Percentiles rank a stretch among this genome's conserved stretches.
Evolutionary conservation across 257 asterid species (phyloP).

Genomic region (Mentha longifolia): DNA sequence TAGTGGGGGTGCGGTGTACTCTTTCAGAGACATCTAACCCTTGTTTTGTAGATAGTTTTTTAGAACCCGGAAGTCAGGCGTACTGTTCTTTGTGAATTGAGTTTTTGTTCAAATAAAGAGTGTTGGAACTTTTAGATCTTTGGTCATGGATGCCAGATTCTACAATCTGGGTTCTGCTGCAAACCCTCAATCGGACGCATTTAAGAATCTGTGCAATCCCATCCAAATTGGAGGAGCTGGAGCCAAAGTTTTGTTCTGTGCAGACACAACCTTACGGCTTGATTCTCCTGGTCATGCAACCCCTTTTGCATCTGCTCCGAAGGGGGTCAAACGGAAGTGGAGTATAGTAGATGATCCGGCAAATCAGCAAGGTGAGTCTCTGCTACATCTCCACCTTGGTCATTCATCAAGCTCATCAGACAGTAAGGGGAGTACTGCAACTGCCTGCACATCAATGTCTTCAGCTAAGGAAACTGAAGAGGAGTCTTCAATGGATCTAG

Average conservation of each 20-base stretch:
- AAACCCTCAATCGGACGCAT: slow-evolving; percentile 61
- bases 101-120: slow-evolving; percentile 51
- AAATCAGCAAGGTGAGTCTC: slow-evolving; percentile 47
- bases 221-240: slow-evolving; percentile 53
- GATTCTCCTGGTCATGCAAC: slow-evolving; percentile 58
- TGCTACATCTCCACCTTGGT: slow-evolving; percentile 71
- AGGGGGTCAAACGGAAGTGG: slow-evolving; percentile 85
- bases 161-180: slow-evolving; percentile 67
- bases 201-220: slow-evolving; percentile 67
- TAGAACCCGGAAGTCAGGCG: slow-evolving; percentile 82
- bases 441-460: slow-evolving; percentile 81
- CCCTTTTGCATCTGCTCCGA: slow-evolving; percentile 45
- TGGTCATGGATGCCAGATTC: slow-evolving; percentile 82
- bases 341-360: slow-evolving; percentile 43
- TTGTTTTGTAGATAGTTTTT: slow-evolving; percentile 50
- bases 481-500: slow-evolving; percentile 88
- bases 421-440: slow-evolving; percentile 92
- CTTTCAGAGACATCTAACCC: slow-evolving; percentile 69
- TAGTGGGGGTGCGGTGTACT: slow-evolving; percentile 86
- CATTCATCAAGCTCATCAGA: slow-evolving; percentile 92
- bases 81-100: slow-evolving; percentile 66
- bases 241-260: slow-evolving; percentile 46
- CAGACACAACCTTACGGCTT: slow-evolving; percentile 82
- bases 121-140: slow-evolving; percentile 42
- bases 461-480: slow-evolving; percentile 89